phyloP scores from a whole-genome alignment of 768 basidiomycete species.

The Suillus bovinus region DNA sequence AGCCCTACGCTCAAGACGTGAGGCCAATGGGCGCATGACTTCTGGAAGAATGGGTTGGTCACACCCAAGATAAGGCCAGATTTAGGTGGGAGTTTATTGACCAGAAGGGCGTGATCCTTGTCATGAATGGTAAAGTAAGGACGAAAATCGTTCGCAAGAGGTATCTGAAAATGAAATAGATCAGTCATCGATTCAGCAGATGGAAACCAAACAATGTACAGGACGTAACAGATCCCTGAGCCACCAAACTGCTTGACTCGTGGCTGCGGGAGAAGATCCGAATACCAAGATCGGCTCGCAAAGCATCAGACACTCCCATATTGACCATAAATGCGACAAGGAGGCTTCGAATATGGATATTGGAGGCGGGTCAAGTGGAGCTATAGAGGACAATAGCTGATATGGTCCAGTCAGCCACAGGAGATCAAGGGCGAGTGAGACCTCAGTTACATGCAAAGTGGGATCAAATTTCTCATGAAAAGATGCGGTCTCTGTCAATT shows the following conservation, averaged over 20 bases:
- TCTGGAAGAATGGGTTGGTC: constrained; percentile 87
- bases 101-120: constrained; percentile 69
- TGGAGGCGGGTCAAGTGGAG: constrained; percentile 58
- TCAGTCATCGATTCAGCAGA: not conserved
- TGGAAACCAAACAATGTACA: constrained; percentile 39
- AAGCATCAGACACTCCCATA: constrained; percentile 93
- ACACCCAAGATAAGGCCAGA: constrained; percentile 78
- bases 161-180: constrained; percentile 52
- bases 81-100: constrained; percentile 82
- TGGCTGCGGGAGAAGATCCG: constrained; percentile 74
- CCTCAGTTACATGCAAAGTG: constrained; percentile 43
- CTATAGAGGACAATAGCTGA: constrained; percentile 69
- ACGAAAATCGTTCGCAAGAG: constrained; percentile 80
- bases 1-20: constrained; percentile 74
- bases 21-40: constrained; percentile 82
- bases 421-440: too few relatives aligned
- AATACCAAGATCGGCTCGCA: constrained; percentile 90
- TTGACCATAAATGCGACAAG: constrained; percentile 70
- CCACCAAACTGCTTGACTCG: constrained; percentile 92
- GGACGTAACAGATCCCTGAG: constrained; percentile 84
- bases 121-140: constrained; percentile 98
- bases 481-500: constrained; percentile 56
- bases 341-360: constrained; percentile 63
- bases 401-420: constrained; percentile 1
- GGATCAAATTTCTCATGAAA: constrained; percentile 57